These are phyloP conservation scores for Spathaspora arborariae DNA, from an alignment of 805 yeast genomes.

Conservation along the genomic window DNA sequence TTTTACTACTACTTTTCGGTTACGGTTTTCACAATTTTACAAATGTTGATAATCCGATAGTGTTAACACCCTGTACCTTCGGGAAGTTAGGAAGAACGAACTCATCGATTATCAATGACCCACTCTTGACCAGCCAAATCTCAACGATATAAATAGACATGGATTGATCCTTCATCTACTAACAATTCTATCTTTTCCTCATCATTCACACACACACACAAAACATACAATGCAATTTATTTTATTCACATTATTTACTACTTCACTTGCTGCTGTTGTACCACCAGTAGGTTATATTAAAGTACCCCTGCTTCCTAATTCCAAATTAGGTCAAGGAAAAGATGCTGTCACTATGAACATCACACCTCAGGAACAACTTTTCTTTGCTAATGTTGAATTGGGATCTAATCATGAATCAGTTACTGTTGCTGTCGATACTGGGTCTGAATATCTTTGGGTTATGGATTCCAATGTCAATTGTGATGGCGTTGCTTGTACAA, in stretches of 20 bases:
- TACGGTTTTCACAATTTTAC: too few relatives aligned
- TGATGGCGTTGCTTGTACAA: neutral
- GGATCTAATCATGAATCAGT: slow-evolving; percentile 26
- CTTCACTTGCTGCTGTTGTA: neutral
- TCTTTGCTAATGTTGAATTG: slow-evolving; percentile 12
- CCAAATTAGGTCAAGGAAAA: neutral
- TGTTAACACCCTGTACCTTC: too few relatives aligned
- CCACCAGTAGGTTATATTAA: neutral
- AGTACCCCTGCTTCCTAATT: neutral
- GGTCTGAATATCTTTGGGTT: slow-evolving; percentile 41
- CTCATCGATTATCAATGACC: too few relatives aligned
- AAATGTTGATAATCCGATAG: too few relatives aligned
- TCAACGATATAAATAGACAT: neutral
- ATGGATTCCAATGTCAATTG: neutral
- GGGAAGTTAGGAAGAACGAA: too few relatives aligned
- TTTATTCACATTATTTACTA: neutral
- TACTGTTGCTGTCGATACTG: slow-evolving; percentile 37
- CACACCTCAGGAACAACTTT: neutral
- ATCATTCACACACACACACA: neutral
- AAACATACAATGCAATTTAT: neutral
- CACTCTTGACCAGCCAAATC: too few relatives aligned
- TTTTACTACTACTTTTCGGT: too few relatives aligned
- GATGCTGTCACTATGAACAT: neutral
- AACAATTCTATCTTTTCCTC: neutral
- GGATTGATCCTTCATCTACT: neutral